Conservation (phyloP, 1,139 yeast genomes). For the Eremothecium coryli region DNA sequence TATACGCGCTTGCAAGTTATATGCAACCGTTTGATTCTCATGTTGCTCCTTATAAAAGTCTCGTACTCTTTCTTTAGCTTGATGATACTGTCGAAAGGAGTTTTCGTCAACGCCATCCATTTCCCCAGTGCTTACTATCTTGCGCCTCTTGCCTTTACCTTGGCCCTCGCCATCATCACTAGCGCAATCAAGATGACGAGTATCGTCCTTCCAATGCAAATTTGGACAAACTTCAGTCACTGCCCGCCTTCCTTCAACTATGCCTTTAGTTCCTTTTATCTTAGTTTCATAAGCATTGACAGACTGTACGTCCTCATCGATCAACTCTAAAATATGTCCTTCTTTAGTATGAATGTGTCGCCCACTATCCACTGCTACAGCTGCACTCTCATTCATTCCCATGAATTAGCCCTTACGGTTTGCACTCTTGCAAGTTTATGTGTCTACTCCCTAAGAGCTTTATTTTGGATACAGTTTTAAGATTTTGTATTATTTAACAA, state of each 20-base stretch:
- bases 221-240: background rate
- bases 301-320: constrained; percentile 36
- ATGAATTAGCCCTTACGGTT: background rate
- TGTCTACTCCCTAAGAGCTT: background rate
- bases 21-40: constrained; percentile 61
- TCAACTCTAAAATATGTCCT: constrained; percentile 31
- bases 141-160: constrained; percentile 7
- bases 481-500: too few relatives aligned
- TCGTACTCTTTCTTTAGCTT: constrained; percentile 62
- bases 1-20: constrained; percentile 60
- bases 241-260: background rate
- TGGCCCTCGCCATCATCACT: constrained; percentile 7
- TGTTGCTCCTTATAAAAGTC: constrained; percentile 63
- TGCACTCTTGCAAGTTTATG: background rate
- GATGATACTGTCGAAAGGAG: constrained; percentile 54
- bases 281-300: constrained; percentile 32
- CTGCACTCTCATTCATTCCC: background rate
- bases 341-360: constrained; percentile 10
- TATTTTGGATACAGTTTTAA: background rate
- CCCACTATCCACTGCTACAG: constrained; percentile 4
- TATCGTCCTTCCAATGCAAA: constrained; percentile 1
- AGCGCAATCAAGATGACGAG: too few relatives aligned
- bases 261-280: constrained; percentile 12
- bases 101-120: constrained; percentile 26
- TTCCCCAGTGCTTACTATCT: background rate